These are phyloP conservation scores for Arthrocladium fulminans DNA, from an alignment of 2,329 filamentous ascomycete genomes.

Conservation along the genomic window DNA sequence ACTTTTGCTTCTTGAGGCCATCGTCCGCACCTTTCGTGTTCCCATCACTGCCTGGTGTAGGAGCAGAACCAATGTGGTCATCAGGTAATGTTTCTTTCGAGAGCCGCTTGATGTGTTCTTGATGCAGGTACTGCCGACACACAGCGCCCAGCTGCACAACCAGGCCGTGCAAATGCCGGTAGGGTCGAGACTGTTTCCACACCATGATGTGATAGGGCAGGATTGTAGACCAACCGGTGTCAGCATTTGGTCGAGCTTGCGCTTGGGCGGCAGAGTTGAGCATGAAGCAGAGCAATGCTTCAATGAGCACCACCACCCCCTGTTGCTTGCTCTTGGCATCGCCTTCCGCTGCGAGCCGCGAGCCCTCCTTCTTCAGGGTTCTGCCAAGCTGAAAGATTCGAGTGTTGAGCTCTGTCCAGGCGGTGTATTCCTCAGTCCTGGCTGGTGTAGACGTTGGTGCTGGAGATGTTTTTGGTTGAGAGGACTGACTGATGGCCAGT, in stretches of 20 bases:
- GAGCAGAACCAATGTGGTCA: conserved; percentile 29
- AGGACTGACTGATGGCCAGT: conserved; percentile 11
- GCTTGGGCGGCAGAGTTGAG: conserved; percentile 39
- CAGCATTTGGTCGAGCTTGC: conserved; percentile 29
- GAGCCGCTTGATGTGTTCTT: conserved; percentile 37
- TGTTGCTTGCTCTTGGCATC: conserved; percentile 5
- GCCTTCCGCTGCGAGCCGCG: conserved; percentile 14
- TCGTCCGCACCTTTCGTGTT: conserved; percentile 27
- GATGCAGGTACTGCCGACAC: conserved; percentile 38
- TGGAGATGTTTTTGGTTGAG: conserved; percentile 17
- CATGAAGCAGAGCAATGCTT: conserved; percentile 41
- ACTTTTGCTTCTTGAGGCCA: conserved; percentile 30
- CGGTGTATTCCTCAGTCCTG: conserved; percentile 29
- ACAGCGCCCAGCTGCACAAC: conserved; percentile 39
- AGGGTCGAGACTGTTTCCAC: conserved; percentile 30
- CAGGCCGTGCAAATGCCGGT: conserved; percentile 36
- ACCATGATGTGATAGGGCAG: conserved; percentile 41
- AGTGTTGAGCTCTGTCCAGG: conserved; percentile 36
- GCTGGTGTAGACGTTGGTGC: conserved; percentile 10
- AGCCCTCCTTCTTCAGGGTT: conserved; percentile 38
- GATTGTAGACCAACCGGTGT: conserved; percentile 39
- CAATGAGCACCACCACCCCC: conserved; percentile 25
- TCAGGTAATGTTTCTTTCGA: conserved; percentile 32
- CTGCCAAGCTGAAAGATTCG: conserved; percentile 37
- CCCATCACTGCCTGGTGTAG: conserved; percentile 38